These are phyloP conservation scores for Flaveria trinervia DNA, from an alignment of 129 eudicot genomes.

Conservation along the genomic window DNA sequence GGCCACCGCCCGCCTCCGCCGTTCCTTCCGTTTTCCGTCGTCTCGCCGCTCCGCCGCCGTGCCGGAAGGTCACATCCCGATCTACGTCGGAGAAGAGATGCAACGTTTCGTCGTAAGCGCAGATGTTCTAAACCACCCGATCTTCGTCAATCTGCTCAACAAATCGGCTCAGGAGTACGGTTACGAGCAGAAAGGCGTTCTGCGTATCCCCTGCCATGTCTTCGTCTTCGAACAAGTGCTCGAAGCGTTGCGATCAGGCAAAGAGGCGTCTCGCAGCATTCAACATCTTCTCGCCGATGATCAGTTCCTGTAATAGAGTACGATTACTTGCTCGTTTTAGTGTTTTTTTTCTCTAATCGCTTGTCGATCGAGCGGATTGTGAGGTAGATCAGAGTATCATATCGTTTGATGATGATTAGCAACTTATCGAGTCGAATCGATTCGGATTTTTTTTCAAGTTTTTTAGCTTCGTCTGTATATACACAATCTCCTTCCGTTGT, in stretches of 20 bases:
- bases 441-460: conserved; percentile 2
- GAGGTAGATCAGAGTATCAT: conserved; percentile 17
- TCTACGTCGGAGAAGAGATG: conserved; percentile 97
- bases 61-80: conserved; percentile 85
- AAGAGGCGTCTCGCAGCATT: conserved; percentile 21
- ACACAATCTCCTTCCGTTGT: conserved; percentile 20
- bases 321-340: background rate
- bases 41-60: conserved; percentile 46
- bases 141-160: conserved; percentile 64
- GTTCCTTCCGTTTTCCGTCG: conserved; percentile 33
- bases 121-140: conserved; percentile 77
- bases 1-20: conserved; percentile 32
- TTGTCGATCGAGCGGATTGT: conserved; percentile 12
- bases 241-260: conserved; percentile 58
- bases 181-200: conserved; percentile 81
- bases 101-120: conserved; percentile 81
- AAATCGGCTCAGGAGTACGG: conserved; percentile 95
- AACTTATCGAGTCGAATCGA: conserved; percentile 27
- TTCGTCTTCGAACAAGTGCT: conserved; percentile 69
- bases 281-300: conserved; percentile 16
- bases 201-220: conserved; percentile 80
- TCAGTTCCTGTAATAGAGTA: conserved; percentile 15
- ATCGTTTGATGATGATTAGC: conserved; percentile 30
- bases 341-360: background rate
- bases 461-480: conserved; percentile 26